Evolutionary conservation across 495 filamentous ascomycete genomes (phyloP), one percentile per base, ranked within the genome.

Genomic region (Talaromyces stipitatus): DNA sequence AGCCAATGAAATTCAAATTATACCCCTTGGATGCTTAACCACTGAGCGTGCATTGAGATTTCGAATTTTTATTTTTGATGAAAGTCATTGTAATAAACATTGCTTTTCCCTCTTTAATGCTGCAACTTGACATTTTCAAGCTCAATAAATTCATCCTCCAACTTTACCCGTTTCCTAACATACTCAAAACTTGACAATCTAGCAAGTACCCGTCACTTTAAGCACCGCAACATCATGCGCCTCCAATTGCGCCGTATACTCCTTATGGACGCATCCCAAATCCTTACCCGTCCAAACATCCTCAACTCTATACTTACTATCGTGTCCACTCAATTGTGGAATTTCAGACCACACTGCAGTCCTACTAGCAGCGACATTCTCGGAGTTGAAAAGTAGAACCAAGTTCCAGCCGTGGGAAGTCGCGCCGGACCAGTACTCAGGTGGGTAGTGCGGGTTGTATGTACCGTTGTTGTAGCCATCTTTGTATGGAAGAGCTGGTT

Each of bases 401-500:
- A 86, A 62, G 3, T 75, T 80, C 29, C 75, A 75, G 1, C 68
- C 71, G 27, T 69, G 60, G 26, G 73, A 64, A 1, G 70, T 78
- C 36, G 71, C 64, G 0, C 85, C 85, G 0, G 72, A 74, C 75
- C 82, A 87, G 61, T 80, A 87, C 61, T 84, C 83, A 0, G 84
- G 82, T 3, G 83, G 84, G 50, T 79, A 74, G 0, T 65, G 72
- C 0, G 77, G 67, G 46, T 85, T 78, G 58, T 83, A 89, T 0
- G 81, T 87, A 71, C 78, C 85, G 58, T 86, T 79, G 36, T 84
- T 86, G 36, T 74, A 75, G 2, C 83, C 83, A 82, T 83, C 86
- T 63, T 86, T 86, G 56, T 84, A 88, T 1, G 84, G 85, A 63
- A 65, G 75, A 0, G 81, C 82, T 1, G 83, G 77, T 12, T 64